Evolutionary conservation across 306 rosid species (phyloP).

Genomic region (Vicia sativa): DNA sequence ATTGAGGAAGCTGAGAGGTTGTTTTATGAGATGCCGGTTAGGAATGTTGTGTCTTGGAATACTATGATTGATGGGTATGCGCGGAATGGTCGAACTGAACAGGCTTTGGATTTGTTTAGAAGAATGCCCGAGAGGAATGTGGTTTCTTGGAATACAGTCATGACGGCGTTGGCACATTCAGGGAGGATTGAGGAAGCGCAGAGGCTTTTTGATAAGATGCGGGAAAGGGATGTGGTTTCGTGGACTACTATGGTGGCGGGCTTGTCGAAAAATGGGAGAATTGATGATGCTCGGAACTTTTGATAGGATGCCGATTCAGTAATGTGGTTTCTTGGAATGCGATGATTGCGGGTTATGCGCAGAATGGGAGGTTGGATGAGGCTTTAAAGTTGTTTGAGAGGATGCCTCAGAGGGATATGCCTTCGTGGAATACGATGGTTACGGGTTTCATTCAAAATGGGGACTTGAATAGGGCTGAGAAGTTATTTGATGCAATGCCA

Average conservation of each 20-base stretch:
- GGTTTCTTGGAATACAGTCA: constrained; percentile 49
- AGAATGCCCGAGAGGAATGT: constrained; percentile 53
- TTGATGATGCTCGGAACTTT: constrained; percentile 48
- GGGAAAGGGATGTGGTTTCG: constrained; percentile 50
- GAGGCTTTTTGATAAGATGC: constrained; percentile 42
- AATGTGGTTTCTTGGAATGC: constrained; percentile 53
- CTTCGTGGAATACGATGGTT: constrained; percentile 60
- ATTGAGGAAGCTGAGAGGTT: constrained; percentile 50
- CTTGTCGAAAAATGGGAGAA: constrained; percentile 44
- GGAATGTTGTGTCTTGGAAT: constrained; percentile 54
- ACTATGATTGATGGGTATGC: constrained; percentile 56
- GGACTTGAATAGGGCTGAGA: constrained; percentile 43
- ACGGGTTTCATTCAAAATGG: constrained; percentile 50
- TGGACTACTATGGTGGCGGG: constrained; percentile 55
- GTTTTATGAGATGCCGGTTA: constrained; percentile 46
- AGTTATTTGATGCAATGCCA: constrained; percentile 46
- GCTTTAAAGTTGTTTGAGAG: constrained; percentile 48
- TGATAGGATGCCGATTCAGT: constrained; percentile 47
- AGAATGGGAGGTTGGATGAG: constrained; percentile 48
- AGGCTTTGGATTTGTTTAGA: constrained; percentile 48
- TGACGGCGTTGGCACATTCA: constrained; percentile 45
- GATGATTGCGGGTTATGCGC: constrained; percentile 45
- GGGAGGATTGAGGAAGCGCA: constrained; percentile 50
- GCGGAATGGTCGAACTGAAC: constrained; percentile 31
- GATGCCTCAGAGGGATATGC: constrained; percentile 51